Evolutionary conservation across 192 early-diverging fungal genomes (phyloP).

Genomic region (Nowakowskiella sp.): DNA sequence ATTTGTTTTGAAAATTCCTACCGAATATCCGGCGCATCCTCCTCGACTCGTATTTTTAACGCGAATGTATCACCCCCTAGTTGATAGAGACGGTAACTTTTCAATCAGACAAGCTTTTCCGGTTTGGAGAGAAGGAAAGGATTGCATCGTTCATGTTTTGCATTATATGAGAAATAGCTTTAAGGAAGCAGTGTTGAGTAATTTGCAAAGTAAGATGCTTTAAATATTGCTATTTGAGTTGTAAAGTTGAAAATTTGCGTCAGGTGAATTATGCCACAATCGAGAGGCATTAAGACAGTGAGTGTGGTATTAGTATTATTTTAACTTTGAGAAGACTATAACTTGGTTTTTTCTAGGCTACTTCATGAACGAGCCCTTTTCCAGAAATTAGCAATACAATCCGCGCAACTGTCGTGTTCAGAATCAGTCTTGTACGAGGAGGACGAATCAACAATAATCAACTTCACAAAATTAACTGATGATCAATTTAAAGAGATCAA

Average conservation of each 20-base stretch:
- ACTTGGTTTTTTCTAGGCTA: conserved; percentile 37
- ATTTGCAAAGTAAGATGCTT: conserved; percentile 33
- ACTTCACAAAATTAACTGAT: too few species aligned
- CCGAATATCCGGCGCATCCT: conserved; percentile 63
- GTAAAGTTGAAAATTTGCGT: not conserved
- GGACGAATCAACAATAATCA: too few species aligned
- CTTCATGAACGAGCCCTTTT: conserved; percentile 51
- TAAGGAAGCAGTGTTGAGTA: conserved; percentile 65
- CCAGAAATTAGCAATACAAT: conserved; percentile 62
- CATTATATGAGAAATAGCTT: conserved; percentile 83
- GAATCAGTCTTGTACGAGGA: conserved; percentile 55
- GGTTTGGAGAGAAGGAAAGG: conserved; percentile 70
- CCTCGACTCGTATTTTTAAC: conserved; percentile 67
- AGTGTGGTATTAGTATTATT: conserved; percentile 9
- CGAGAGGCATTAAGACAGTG: conserved; percentile 57
- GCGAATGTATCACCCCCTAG: conserved; percentile 77
- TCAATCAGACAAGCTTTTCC: conserved; percentile 69
- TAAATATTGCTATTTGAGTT: not conserved
- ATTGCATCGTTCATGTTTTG: conserved; percentile 76
- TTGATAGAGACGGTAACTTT: conserved; percentile 51
- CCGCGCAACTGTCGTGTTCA: conserved; percentile 62
- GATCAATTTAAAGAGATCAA: too few species aligned
- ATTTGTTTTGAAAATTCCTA: conserved; percentile 63
- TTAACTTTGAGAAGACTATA: conserved; percentile 1
- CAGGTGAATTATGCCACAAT: conserved; percentile 53